Evolutionary conservation across 331 rosid species (phyloP).

Genomic region (Acacia concinna): DNA sequence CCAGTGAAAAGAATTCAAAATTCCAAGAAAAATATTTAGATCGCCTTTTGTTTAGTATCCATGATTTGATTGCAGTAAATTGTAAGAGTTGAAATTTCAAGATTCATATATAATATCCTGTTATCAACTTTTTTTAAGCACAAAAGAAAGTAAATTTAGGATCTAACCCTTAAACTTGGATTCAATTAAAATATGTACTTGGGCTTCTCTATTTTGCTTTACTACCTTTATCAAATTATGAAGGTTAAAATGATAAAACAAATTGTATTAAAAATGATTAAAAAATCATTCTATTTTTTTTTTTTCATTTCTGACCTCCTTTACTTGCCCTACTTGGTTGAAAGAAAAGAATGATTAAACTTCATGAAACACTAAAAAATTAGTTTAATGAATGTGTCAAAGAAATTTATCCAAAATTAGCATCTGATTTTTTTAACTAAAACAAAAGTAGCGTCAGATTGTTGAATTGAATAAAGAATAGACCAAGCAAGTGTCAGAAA

Average conservation of each 20-base stretch:
- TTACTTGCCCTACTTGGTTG: background rate
- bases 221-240: background rate
- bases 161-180: background rate
- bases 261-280: too few species aligned
- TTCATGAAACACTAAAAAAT: background rate
- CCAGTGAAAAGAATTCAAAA: too few species aligned
- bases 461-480: constrained; percentile 8
- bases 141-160: too few species aligned
- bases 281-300: background rate
- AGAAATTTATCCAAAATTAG: background rate
- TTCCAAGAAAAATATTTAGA: too few species aligned
- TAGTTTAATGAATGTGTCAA: constrained; percentile 8
- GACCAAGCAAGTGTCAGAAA: background rate
- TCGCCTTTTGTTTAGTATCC: too few species aligned
- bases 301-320: background rate
- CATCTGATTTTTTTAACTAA: background rate
- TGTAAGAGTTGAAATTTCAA: too few species aligned
- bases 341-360: background rate
- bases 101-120: too few species aligned
- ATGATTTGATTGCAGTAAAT: too few species aligned
- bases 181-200: background rate
- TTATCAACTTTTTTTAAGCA: too few species aligned
- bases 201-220: background rate
- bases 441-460: background rate
- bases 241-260: background rate